Conservation (phyloP, 164 flowering plant species). For the Chimonanthus salicifolius region DNA sequence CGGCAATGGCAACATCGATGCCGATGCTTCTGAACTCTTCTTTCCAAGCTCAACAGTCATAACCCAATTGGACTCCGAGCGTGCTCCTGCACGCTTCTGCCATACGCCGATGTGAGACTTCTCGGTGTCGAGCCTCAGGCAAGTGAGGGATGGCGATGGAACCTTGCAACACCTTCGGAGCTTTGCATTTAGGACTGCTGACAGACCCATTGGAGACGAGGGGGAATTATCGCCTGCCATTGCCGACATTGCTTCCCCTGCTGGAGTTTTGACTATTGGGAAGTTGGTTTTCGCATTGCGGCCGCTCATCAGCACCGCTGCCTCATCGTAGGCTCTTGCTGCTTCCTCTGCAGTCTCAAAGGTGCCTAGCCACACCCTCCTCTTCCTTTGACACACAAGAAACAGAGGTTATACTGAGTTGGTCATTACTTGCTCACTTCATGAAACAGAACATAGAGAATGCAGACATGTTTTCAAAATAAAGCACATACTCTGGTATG, state of each 20-base stretch:
- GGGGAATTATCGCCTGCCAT: constrained; percentile 5
- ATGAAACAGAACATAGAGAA: neutral
- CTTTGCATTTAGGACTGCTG: constrained; percentile 51
- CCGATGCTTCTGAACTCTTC: neutral
- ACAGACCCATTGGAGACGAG: constrained; percentile 25
- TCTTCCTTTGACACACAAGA: constrained; percentile 38
- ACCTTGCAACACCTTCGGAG: constrained; percentile 56
- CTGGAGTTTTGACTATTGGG: constrained; percentile 21
- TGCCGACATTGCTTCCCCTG: constrained; percentile 1
- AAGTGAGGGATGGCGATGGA: constrained; percentile 68
- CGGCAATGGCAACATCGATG: neutral
- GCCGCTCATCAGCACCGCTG: constrained; percentile 66
- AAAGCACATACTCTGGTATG: neutral
- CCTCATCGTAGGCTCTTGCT: constrained; percentile 76
- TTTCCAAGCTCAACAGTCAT: constrained; percentile 61
- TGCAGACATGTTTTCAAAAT: too few relatives aligned
- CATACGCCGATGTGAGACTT: constrained; percentile 79
- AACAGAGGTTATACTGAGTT: neutral
- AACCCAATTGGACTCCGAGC: constrained; percentile 65
- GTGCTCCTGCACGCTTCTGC: constrained; percentile 77
- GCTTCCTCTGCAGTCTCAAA: constrained; percentile 80
- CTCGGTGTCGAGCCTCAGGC: constrained; percentile 75
- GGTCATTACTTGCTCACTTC: too few relatives aligned
- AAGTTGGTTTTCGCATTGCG: constrained; percentile 80
- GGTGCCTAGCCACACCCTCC: constrained; percentile 80